Base-by-base conservation (phyloP, 495 filamentous ascomycete species). In the Penicillium tannophilum region DNA sequence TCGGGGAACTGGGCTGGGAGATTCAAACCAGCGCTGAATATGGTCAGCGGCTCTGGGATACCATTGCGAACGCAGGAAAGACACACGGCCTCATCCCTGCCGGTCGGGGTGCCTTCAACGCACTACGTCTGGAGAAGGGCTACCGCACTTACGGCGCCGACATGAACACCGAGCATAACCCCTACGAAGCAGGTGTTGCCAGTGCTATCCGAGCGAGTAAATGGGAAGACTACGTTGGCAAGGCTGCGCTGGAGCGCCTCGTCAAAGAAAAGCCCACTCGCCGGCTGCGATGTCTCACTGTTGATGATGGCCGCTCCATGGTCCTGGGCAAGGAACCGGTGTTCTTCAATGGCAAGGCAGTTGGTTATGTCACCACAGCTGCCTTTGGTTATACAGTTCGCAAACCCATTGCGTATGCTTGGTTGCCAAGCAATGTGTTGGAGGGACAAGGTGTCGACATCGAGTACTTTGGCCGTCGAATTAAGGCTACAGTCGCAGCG, bases 241-340 rank as follows among this genome's bases (percentile, higher is more conserved):
- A 70, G 59, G 59, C 53, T 35, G 69, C 78, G 6, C 24, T 81
- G 24, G 59, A 73, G 52, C 58, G 61, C 6, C 69, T 68, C 0
- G 44, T 63, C 0, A 61, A 62, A 23, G 28, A 67, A 33, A 51
- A 63, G 6, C 62, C 67, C 6, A 39, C 63, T 9, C 70, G 75
- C 4, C 67, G 64, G 0, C 63, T 81, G 33, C 68, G 75, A 9
- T 76, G 74, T 54, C 61, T 82, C 20, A 78, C 73, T 0, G 55
- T 82, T 46, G 66, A 78, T 45, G 80, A 83, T 57, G 73, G 77
- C 4, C 60, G 60, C 8, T 81, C 78, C 1, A 61, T 81, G 52
- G 67, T 82, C 31, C 63, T 83, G 3, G 79, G 79, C 3, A 83
- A 82, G 57, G 80, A 83, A 59, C 80, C 80, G 1, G 76, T 83